These are phyloP conservation scores for Suhomyces anneliseae DNA, from an alignment of 1,139 yeast genomes.

Conservation along the genomic window DNA sequence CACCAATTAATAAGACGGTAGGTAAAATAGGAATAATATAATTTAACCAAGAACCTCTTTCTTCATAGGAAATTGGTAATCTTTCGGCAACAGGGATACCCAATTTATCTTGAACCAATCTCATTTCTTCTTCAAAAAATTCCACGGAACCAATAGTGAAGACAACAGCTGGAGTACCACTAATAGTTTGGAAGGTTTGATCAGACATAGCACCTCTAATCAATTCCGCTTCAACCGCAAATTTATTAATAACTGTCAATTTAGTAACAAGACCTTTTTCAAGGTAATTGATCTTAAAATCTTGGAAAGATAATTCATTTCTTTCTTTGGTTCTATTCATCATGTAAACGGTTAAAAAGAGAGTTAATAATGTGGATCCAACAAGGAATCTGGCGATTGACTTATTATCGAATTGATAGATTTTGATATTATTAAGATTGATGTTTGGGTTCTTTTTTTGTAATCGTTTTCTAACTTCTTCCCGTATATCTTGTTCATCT, in stretches of 20 bases:
- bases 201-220: constrained; percentile 57
- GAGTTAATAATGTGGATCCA: constrained; percentile 16
- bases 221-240: constrained; percentile 71
- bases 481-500: constrained; percentile 26
- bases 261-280: constrained; percentile 82
- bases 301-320: constrained; percentile 78
- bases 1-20: constrained; percentile 67
- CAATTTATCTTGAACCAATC: constrained; percentile 59
- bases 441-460: constrained; percentile 34
- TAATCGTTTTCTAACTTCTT: constrained; percentile 33
- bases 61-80: constrained; percentile 64
- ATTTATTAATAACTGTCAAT: constrained; percentile 73
- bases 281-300: constrained; percentile 77
- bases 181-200: constrained; percentile 37
- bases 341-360: constrained; percentile 15
- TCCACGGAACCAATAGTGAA: constrained; percentile 77
- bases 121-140: constrained; percentile 67
- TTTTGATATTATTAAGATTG: constrained; percentile 34
- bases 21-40: constrained; percentile 65
- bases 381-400: constrained; percentile 17
- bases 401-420: constrained; percentile 29
- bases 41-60: constrained; percentile 57
- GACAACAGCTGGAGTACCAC: constrained; percentile 47
- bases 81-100: constrained; percentile 59
- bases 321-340: constrained; percentile 19